These are phyloP conservation scores for Trichosporon sp. DNA, from an alignment of 1,284 basidiomycete species.

Conservation along the genomic window DNA sequence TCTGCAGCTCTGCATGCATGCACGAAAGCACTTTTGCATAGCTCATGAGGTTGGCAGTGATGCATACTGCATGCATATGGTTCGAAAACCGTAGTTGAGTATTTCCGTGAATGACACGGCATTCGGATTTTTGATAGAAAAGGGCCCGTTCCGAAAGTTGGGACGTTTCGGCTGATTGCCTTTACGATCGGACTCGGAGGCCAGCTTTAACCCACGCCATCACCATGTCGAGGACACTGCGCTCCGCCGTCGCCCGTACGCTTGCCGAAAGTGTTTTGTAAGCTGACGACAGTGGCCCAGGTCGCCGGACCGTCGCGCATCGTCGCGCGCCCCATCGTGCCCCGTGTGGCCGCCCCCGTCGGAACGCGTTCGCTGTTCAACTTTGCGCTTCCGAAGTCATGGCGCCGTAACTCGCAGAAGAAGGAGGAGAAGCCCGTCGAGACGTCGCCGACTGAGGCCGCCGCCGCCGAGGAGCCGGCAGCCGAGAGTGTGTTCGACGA, in stretches of 20 bases:
- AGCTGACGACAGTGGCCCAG: slow-evolving; percentile 15
- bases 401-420: slow-evolving; percentile 15
- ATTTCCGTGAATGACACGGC: not conserved
- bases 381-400: slow-evolving; percentile 7
- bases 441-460: not conserved
- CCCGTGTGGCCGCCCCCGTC: not conserved
- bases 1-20: not conserved
- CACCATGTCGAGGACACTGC: slow-evolving; percentile 22
- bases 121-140: not conserved
- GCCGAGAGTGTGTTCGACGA: slow-evolving; percentile 12
- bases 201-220: not conserved
- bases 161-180: not conserved
- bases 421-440: slow-evolving; percentile 1
- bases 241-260: slow-evolving; percentile 17
- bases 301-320: slow-evolving; percentile 17
- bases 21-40: not conserved
- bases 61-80: not conserved
- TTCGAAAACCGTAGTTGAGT: no score
- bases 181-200: not conserved
- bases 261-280: not conserved
- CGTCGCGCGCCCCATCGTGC: slow-evolving; percentile 1
- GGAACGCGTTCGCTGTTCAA: slow-evolving; percentile 5
- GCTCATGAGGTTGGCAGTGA: no score
- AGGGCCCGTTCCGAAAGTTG: slow-evolving; percentile 2
- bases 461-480: not conserved